Percentiles rank a stretch among this genome's conserved stretches.
Evolutionary conservation across 208 protist species (phyloP).

Genomic region (Leishmania major): DNA sequence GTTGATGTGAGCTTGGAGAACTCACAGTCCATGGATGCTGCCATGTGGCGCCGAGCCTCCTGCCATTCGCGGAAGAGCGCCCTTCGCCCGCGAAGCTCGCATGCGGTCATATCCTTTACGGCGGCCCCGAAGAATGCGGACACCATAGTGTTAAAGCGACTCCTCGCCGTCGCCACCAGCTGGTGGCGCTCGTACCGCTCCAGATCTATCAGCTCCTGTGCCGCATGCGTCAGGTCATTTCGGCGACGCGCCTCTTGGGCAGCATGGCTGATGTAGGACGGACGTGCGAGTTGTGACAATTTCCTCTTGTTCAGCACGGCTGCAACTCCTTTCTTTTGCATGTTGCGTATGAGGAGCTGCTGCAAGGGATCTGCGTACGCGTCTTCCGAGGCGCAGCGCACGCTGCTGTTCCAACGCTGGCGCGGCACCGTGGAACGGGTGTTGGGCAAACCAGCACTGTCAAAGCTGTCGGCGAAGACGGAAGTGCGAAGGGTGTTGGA

Average conservation of each 20-base stretch:
- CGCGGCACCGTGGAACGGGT: not conserved
- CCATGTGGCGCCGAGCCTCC: not conserved
- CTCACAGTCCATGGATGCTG: not conserved
- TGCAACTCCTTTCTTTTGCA: not conserved
- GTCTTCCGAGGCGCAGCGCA: not conserved
- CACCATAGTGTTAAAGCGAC: not conserved
- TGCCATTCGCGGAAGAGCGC: conserved; percentile 27
- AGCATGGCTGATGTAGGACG: not conserved
- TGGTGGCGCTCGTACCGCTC: conserved; percentile 4
- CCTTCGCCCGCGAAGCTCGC: conserved; percentile 12
- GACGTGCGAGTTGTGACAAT: not conserved
- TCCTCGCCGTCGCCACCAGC: not conserved
- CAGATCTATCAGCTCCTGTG: not conserved
- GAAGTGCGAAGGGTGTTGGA: conserved; percentile 32
- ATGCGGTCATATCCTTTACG: not conserved
- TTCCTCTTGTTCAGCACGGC: not conserved
- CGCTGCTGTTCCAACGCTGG: conserved; percentile 16
- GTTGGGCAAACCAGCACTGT: conserved; percentile 3
- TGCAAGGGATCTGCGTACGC: conserved; percentile 16
- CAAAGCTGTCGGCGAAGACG: not conserved
- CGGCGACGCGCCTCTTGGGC: not conserved
- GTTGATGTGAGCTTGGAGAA: conserved; percentile 4
- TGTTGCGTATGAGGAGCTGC: conserved; percentile 19
- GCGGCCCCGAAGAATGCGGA: not conserved
- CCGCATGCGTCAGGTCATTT: not conserved